These are phyloP conservation scores for Eremothecium coryli DNA, from an alignment of 1,139 yeast genomes.

Conservation along the genomic window DNA sequence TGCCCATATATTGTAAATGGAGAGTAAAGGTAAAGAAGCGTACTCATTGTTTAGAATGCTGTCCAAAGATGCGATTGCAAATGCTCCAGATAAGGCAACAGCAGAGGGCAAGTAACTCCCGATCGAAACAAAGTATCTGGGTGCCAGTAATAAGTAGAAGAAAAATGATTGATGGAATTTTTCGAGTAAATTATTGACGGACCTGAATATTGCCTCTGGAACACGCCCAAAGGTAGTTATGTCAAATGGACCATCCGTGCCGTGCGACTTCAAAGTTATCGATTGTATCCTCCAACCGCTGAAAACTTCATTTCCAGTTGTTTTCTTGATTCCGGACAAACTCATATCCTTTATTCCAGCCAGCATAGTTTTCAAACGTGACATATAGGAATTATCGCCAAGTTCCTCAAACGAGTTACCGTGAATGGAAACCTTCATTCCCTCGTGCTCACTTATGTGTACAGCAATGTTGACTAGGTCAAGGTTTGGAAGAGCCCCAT, in stretches of 20 bases:
- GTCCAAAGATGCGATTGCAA: constrained; percentile 62
- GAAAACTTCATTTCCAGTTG: constrained; percentile 78
- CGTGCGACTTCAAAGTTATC: constrained; percentile 63
- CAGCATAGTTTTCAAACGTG: constrained; percentile 52
- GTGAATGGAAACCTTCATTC: constrained; percentile 60
- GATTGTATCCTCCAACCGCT: constrained; percentile 97
- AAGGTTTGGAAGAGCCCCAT: constrained; percentile 91
- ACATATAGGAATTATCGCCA: constrained; percentile 36
- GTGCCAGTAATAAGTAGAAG: constrained; percentile 76
- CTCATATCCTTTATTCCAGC: constrained; percentile 62
- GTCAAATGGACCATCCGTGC: constrained; percentile 50
- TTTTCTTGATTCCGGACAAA: constrained; percentile 52
- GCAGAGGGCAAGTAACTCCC: constrained; percentile 92
- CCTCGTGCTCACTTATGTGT: constrained; percentile 63
- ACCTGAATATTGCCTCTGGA: constrained; percentile 76
- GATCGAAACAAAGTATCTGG: constrained; percentile 76
- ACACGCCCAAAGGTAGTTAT: constrained; percentile 88
- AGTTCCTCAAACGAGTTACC: constrained; percentile 43
- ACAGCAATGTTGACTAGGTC: constrained; percentile 81
- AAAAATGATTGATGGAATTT: constrained; percentile 96
- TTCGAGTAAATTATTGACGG: constrained; percentile 85
- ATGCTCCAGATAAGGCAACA: constrained; percentile 59
- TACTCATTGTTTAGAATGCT: constrained; percentile 41
- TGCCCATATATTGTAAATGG: constrained; percentile 17
- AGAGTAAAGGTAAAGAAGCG: constrained; percentile 14